These are phyloP conservation scores for Pisolithus tinctorius DNA, from an alignment of 768 basidiomycete genomes.

Conservation along the genomic window DNA sequence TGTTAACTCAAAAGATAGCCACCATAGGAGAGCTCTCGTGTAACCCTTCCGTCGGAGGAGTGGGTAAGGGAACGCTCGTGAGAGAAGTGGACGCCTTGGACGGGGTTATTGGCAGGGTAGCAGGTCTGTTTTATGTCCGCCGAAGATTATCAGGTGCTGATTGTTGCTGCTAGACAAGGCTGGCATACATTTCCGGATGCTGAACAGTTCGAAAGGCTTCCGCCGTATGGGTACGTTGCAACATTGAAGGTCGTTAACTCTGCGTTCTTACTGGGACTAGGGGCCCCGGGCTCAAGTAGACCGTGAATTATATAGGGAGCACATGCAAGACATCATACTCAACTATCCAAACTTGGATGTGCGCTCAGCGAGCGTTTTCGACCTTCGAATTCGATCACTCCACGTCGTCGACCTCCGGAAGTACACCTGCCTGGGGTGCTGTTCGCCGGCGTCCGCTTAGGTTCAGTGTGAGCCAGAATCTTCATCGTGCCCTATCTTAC, in stretches of 20 bases:
- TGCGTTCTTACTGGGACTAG: slow-evolving; percentile 30
- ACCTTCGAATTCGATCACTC: slow-evolving; percentile 60
- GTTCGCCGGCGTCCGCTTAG: slow-evolving; percentile 66
- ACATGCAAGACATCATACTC: slow-evolving; percentile 69
- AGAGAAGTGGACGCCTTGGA: slow-evolving; percentile 88
- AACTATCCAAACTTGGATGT: slow-evolving; percentile 66
- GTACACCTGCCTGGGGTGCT: slow-evolving; percentile 39
- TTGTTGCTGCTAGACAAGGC: slow-evolving; percentile 57
- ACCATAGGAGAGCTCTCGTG: slow-evolving; percentile 84
- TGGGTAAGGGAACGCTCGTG: slow-evolving; percentile 90
- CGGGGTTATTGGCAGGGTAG: slow-evolving; percentile 77
- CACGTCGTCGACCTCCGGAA: slow-evolving; percentile 18
- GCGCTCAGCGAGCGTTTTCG: slow-evolving; percentile 69
- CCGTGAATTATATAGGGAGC: slow-evolving; percentile 70
- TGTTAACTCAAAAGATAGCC: slow-evolving; percentile 76
- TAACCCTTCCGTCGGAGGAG: slow-evolving; percentile 88
- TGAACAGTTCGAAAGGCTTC: slow-evolving; percentile 83
- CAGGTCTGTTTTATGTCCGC: slow-evolving; percentile 43
- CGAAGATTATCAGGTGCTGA: not conserved
- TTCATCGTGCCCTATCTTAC: not conserved
- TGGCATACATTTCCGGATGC: slow-evolving; percentile 81
- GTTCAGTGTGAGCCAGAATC: slow-evolving; percentile 27
- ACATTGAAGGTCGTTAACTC: no score
- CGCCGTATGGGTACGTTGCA: slow-evolving; percentile 73
- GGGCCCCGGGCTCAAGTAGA: slow-evolving; percentile 89